These are phyloP conservation scores for Hamigera avellanea DNA, from an alignment of 495 filamentous ascomycete genomes.

Conservation along the genomic window DNA sequence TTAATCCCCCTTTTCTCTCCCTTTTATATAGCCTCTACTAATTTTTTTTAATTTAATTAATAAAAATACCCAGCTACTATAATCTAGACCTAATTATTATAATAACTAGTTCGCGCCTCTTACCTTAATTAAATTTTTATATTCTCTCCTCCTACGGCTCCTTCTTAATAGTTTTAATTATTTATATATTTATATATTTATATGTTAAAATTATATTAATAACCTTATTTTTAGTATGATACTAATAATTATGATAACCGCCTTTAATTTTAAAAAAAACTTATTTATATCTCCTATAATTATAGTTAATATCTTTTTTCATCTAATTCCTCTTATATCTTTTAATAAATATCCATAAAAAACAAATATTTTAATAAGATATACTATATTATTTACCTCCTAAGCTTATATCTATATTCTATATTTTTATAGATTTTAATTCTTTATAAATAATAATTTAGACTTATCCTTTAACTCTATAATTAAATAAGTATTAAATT, in stretches of 20 bases:
- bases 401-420: conserved; percentile 12
- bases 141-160: too few relatives aligned
- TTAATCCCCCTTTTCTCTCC: too few relatives aligned
- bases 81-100: too few relatives aligned
- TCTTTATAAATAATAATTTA: conserved; percentile 16
- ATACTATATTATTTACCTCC: conserved; percentile 15
- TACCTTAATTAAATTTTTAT: too few relatives aligned
- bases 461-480: conserved; percentile 18
- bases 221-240: conserved; percentile 16
- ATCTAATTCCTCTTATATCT: conserved; percentile 8
- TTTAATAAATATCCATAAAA: neutral
- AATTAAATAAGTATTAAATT: conserved; percentile 19
- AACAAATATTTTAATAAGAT: conserved; percentile 16
- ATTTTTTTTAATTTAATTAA: too few relatives aligned
- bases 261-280: conserved; percentile 13
- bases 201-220: conserved; percentile 13
- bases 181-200: neutral
- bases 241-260: conserved; percentile 17
- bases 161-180: neutral
- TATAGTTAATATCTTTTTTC: conserved; percentile 8
- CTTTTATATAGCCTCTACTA: too few relatives aligned
- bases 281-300: conserved; percentile 14
- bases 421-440: conserved; percentile 17
- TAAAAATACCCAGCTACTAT: too few relatives aligned
- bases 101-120: too few relatives aligned